Percentiles rank a stretch among this genome's conserved stretches.
These are phyloP conservation scores for Posidonia oceanica DNA, from an alignment of 116 monocot species.

Conservation along the genomic window DNA sequence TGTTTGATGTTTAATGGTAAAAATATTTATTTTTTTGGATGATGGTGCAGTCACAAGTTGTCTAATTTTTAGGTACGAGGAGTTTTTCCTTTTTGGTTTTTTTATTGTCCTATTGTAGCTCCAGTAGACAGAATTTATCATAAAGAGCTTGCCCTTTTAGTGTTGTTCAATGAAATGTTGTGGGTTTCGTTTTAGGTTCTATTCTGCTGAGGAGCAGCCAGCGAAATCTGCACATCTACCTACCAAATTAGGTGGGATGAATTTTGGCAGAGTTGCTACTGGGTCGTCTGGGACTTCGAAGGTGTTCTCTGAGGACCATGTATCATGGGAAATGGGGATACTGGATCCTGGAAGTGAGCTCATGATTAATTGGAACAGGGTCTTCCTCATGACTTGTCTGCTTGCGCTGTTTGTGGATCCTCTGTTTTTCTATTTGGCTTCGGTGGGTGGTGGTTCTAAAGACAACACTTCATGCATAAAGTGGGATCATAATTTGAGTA, in stretches of 20 bases:
- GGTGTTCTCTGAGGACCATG: constrained; percentile 44
- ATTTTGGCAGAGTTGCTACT: constrained; percentile 13
- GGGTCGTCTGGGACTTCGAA: constrained; percentile 18
- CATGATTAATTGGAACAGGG: constrained; percentile 70
- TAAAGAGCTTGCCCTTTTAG: neutral
- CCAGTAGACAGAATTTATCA: neutral
- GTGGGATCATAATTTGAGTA: constrained; percentile 36
- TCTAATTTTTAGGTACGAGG: no score
- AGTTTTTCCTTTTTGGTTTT: no score
- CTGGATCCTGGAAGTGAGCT: constrained; percentile 76
- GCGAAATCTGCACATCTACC: constrained; percentile 22
- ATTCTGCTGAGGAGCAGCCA: constrained; percentile 41
- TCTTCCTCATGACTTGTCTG: constrained; percentile 59
- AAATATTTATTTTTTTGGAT: neutral
- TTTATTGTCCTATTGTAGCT: neutral
- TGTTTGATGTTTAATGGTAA: neutral
- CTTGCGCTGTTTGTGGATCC: constrained; percentile 84
- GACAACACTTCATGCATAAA: constrained; percentile 36
- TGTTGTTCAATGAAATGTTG: neutral
- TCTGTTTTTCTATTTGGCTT: constrained; percentile 69
- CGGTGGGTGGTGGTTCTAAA: constrained; percentile 14
- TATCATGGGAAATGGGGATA: constrained; percentile 52
- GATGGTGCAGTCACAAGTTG: no score
- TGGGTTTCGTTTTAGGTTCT: constrained; percentile 31
- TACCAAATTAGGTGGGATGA: constrained; percentile 14